Evolutionary conservation across 768 basidiomycete species (phyloP).

Genomic region (Phylloporus arenicola): DNA sequence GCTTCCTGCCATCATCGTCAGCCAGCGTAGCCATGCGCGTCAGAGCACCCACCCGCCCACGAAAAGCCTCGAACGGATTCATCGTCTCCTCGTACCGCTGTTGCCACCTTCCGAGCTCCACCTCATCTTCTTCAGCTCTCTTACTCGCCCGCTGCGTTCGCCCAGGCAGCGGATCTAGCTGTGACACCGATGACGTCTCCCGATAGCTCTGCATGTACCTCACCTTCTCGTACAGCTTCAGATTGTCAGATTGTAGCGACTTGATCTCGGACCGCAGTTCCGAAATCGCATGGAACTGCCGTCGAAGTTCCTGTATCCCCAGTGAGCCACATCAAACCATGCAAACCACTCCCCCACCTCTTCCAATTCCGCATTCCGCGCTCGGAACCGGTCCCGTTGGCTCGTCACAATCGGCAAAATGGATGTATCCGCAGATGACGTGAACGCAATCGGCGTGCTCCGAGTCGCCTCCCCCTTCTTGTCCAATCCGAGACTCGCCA

Average conservation of each 20-base stretch:
- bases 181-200: slow-evolving; percentile 62
- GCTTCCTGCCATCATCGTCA: slow-evolving; percentile 66
- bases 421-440: slow-evolving; percentile 78
- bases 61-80: slow-evolving; percentile 98
- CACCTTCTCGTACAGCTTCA: slow-evolving; percentile 98
- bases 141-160: slow-evolving; percentile 14
- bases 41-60: slow-evolving; percentile 69
- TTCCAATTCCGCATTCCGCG: slow-evolving; percentile 94
- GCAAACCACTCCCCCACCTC: slow-evolving; percentile 51
- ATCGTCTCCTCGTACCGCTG: slow-evolving; percentile 93
- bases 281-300: slow-evolving; percentile 91
- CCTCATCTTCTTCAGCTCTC: slow-evolving; percentile 32
- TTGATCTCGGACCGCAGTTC: slow-evolving; percentile 92
- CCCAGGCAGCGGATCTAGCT: slow-evolving; percentile 64
- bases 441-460: slow-evolving; percentile 64
- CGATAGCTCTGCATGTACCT: slow-evolving; percentile 97
- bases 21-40: not conserved
- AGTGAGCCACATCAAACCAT: not conserved
- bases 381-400: slow-evolving; percentile 95
- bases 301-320: slow-evolving; percentile 72
- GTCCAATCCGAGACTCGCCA: slow-evolving; percentile 72
- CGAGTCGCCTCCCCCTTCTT: slow-evolving; percentile 31
- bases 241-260: slow-evolving; percentile 87
- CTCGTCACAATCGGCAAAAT: slow-evolving; percentile 98
- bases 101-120: slow-evolving; percentile 84